phyloP scores from a whole-genome alignment of 768 basidiomycete species.

The Calvatia gigantea region DNA sequence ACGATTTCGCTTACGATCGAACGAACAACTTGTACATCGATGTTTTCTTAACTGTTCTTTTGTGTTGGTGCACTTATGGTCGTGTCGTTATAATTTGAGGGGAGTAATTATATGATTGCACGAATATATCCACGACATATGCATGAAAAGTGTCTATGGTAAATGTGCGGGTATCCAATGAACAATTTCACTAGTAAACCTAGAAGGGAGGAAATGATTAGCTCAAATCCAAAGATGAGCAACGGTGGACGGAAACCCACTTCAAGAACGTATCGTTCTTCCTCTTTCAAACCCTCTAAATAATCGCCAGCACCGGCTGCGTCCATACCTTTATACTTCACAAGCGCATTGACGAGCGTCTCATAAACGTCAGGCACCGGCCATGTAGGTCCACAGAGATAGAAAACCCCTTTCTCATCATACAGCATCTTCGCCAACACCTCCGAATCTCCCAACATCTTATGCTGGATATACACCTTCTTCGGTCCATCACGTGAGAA shows the following conservation, averaged over 20 bases:
- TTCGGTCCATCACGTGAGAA: conserved; percentile 92
- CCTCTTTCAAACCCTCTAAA: conserved; percentile 89
- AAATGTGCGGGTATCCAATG: neutral
- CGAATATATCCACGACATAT: neutral
- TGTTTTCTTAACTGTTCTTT: no score
- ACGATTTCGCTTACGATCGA: neutral
- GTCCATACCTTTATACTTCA: conserved; percentile 64
- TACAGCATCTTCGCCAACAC: conserved; percentile 72
- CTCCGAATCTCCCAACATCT: conserved; percentile 89
- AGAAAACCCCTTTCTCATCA: conserved; percentile 79
- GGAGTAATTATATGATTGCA: neutral
- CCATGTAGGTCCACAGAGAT: conserved; percentile 98
- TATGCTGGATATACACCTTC: conserved; percentile 99
- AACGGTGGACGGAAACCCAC: conserved; percentile 35
- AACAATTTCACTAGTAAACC: conserved; percentile 22
- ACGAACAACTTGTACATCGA: no score
- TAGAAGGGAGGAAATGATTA: conserved; percentile 7
- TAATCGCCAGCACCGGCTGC: conserved; percentile 69
- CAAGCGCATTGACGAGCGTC: conserved; percentile 80
- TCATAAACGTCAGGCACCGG: conserved; percentile 99
- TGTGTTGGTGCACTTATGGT: neutral
- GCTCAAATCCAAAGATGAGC: neutral
- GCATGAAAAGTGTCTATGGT: neutral
- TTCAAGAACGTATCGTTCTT: conserved; percentile 97
- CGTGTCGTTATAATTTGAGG: neutral